Evolutionary conservation across 768 basidiomycete genomes (phyloP), one percentile per base, ranked within the genome.

Genomic region (Xerocomus spinulosus): DNA sequence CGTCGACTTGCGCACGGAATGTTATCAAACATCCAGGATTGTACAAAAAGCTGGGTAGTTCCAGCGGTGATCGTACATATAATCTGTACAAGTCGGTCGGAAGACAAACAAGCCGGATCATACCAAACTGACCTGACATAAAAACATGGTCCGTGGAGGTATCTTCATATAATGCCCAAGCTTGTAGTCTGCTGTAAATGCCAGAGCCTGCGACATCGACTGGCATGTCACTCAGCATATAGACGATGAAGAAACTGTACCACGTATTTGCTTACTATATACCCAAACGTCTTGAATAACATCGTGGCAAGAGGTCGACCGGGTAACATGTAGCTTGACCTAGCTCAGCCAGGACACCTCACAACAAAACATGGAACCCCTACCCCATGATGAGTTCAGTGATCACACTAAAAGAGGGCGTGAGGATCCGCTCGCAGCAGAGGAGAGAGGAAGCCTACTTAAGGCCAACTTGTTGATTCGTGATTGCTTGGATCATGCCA

Each of bases 221-320:
- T 56, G 20, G 23, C 7, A 25, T 25, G 44, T 21, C 6, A 9
- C 2, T 62, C n/a, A 56, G 46, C 26, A 20, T 3, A n/a, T n/a
- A n/a, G 9, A 6, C 0, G 14, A 26, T 5, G 2, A 3, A 36
- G 13, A 18, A 21, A n/a, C 5, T 1, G 20, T 8, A 23, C n/a
- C 23, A 25, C n/a, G 7, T 8, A 4, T 23, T 9, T 32, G 38
- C 61, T 29, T 23, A 68, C 82, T 48, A 84, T 82, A 56, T 86
- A 87, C 26, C 87, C 86, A 74, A 75, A 87, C 0, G 84, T 85
- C 77, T 87, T 90, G 76, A 89, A 89, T 72, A 90, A 71, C 87
- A 91, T 88, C 75, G 81, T 87, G 0, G 89, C 87, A 47, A 90
- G 63, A 5, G 88, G 86, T 14, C 77, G 78, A 2, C 90, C 88